Conservation (phyloP, 805 yeast genomes). For the Candida stauntonica region DNA sequence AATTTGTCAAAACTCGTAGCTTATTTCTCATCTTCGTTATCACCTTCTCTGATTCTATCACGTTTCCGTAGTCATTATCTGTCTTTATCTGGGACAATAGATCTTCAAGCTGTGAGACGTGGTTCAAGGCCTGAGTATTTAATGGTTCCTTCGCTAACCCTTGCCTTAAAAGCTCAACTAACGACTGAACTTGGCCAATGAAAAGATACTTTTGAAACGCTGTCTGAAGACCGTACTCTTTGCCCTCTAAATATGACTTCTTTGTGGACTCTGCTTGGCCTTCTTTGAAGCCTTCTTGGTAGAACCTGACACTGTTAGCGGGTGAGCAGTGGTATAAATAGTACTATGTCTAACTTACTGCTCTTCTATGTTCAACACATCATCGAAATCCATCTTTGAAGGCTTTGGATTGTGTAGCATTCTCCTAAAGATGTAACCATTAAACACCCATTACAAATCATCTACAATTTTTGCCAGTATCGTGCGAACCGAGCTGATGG, state of each 20-base stretch:
- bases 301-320: constrained; percentile 34
- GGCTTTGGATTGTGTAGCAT: neutral
- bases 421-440: neutral
- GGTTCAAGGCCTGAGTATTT: constrained; percentile 21
- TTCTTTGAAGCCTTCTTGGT: constrained; percentile 64
- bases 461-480: neutral
- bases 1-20: constrained; percentile 45
- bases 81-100: constrained; percentile 31
- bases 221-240: constrained; percentile 77
- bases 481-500: neutral
- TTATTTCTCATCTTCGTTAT: constrained; percentile 56
- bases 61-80: constrained; percentile 51
- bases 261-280: constrained; percentile 60
- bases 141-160: constrained; percentile 11
- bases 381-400: constrained; percentile 40
- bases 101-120: constrained; percentile 27
- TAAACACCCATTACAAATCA: neutral
- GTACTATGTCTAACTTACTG: constrained; percentile 27
- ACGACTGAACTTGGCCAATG: constrained; percentile 62
- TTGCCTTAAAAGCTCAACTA: constrained; percentile 39
- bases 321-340: neutral
- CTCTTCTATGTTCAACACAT: constrained; percentile 55
- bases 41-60: constrained; percentile 49
- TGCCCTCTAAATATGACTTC: constrained; percentile 70
- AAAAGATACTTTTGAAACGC: constrained; percentile 68